phyloP scores from a whole-genome alignment of 2,329 filamentous ascomycete genomes.

The Stachybotrys chartarum region DNA sequence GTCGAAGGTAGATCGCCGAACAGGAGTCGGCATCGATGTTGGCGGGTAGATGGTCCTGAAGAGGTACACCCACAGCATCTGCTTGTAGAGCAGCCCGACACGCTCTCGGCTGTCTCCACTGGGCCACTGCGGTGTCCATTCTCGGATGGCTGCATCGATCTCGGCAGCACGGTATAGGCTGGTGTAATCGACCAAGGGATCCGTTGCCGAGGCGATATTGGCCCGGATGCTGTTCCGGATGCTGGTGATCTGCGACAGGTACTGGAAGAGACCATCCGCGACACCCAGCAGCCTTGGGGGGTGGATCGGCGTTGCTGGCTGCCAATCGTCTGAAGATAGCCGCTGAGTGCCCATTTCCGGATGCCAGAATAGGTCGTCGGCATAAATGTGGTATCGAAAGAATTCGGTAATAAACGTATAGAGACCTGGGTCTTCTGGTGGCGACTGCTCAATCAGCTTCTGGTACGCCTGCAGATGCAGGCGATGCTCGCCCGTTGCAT shows the following conservation, averaged over 20 bases:
- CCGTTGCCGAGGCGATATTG: constrained; percentile 53
- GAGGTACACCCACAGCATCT: constrained; percentile 60
- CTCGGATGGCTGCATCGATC: constrained; percentile 67
- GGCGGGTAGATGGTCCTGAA: constrained; percentile 56
- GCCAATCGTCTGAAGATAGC: constrained; percentile 37
- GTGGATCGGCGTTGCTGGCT: constrained; percentile 32
- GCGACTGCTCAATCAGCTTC: constrained; percentile 56
- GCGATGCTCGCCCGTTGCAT: constrained; percentile 62
- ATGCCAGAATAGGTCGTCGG: constrained; percentile 53
- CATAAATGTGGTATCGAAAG: constrained; percentile 74
- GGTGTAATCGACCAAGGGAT: constrained; percentile 66
- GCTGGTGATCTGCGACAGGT: constrained; percentile 71
- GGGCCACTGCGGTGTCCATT: constrained; percentile 63
- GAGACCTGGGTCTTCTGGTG: constrained; percentile 60
- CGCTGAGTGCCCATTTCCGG: constrained; percentile 28
- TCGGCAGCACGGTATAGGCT: constrained; percentile 65
- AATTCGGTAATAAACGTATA: constrained; percentile 62
- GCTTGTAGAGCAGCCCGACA: constrained; percentile 53
- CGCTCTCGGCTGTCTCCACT: constrained; percentile 48
- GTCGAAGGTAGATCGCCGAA: constrained; percentile 22
- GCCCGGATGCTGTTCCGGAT: constrained; percentile 68
- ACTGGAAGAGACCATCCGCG: constrained; percentile 71
- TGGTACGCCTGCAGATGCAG: constrained; percentile 72
- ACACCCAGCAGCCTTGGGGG: constrained; percentile 65
- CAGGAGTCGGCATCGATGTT: constrained; percentile 12